phyloP scores from a whole-genome alignment of 768 basidiomycete genomes.

The Russula dissimulans region DNA sequence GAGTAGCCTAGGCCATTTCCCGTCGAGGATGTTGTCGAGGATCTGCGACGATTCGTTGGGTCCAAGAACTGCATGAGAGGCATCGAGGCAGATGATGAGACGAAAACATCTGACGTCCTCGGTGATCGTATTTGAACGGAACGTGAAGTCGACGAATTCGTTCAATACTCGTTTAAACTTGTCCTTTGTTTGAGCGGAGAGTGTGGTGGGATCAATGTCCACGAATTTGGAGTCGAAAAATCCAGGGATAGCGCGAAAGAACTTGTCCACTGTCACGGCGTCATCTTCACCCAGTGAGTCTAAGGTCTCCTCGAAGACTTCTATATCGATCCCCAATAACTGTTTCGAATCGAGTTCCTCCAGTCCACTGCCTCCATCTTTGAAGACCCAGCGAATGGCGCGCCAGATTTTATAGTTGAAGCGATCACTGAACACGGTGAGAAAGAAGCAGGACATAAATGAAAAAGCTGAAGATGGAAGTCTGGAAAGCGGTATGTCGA shows the following conservation, averaged over 20 bases:
- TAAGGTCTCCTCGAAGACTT: background rate
- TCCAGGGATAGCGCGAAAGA: background rate
- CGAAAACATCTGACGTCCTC: background rate
- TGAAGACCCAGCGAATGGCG: background rate
- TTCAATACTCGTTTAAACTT: background rate
- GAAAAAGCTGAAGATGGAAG: too few relatives aligned
- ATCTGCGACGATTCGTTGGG: background rate
- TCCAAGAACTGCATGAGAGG: background rate
- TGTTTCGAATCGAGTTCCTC: background rate
- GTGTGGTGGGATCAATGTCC: rapidly evolving
- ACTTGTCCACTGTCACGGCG: background rate
- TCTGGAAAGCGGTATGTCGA: too few relatives aligned
- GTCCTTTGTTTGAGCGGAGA: background rate
- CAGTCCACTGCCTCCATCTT: background rate
- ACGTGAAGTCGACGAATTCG: background rate
- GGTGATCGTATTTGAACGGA: background rate
- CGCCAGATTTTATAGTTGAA: too few relatives aligned
- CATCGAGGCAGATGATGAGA: background rate
- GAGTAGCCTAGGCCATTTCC: background rate
- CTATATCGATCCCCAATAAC: background rate
- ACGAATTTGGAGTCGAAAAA: background rate
- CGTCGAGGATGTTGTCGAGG: too few relatives aligned
- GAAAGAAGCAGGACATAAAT: too few relatives aligned
- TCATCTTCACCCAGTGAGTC: background rate
- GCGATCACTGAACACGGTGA: too few relatives aligned